Conservation (phyloP, 148 eudicot species). For the Nepenthes mirabilis region DNA sequence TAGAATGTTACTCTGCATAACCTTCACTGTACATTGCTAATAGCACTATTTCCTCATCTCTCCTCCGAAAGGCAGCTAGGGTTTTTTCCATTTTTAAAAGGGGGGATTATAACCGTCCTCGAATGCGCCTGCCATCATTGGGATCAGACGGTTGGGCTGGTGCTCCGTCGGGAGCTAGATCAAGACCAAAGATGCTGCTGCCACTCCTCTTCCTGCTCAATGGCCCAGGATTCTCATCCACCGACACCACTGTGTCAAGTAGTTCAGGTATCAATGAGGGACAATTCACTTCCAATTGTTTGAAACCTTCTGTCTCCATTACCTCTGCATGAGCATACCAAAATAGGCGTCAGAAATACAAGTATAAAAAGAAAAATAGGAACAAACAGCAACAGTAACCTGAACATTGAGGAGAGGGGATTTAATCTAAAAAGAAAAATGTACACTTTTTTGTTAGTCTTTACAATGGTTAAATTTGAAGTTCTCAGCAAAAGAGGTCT, state of each 20-base stretch:
- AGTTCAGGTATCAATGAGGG: slow-evolving; percentile 48
- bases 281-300: slow-evolving; percentile 53
- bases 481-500: no score
- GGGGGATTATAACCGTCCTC: slow-evolving; percentile 5
- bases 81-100: no score
- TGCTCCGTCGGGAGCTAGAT: slow-evolving; percentile 39
- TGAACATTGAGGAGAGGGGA: no score
- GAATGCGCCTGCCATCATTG: slow-evolving; percentile 32
- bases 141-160: slow-evolving; percentile 36
- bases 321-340: slow-evolving; percentile 37
- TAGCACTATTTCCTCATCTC: no score
- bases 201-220: slow-evolving; percentile 56
- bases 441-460: no score
- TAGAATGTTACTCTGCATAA: no score
- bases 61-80: no score
- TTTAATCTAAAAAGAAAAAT: no score
- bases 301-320: slow-evolving; percentile 75
- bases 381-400: no score
- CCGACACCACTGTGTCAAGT: slow-evolving; percentile 47
- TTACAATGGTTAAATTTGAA: no score
- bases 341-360: not conserved
- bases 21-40: no score
- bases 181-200: slow-evolving; percentile 67
- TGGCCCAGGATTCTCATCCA: slow-evolving; percentile 31
- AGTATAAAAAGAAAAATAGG: not conserved